Evolutionary conservation across 2,329 filamentous ascomycete genomes (phyloP).

Genomic region (Aspergillus pseudoviridinutans): DNA sequence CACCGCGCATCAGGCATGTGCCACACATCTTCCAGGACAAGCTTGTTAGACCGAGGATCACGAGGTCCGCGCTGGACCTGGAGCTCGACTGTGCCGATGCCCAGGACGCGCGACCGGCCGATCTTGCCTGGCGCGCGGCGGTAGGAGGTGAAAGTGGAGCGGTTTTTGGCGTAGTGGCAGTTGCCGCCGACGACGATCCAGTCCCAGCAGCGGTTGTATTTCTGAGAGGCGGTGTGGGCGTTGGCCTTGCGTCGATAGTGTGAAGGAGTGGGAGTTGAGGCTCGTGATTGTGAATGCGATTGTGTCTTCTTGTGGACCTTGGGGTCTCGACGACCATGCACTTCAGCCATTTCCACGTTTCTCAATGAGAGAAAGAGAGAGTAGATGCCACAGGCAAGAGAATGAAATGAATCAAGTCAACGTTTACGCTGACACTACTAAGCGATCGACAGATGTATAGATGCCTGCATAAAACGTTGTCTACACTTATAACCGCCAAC

Average conservation of each 20-base stretch:
- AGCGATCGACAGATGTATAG: not conserved
- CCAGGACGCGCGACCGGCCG: conserved; percentile 12
- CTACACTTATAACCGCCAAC: not conserved
- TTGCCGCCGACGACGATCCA: conserved; percentile 17
- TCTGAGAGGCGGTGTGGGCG: not conserved
- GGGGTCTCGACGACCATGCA: not conserved
- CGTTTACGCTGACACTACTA: not conserved
- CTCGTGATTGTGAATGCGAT: not conserved
- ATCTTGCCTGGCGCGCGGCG: conserved; percentile 17
- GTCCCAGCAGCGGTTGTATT: conserved; percentile 15
- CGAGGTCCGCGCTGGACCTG: conserved; percentile 11
- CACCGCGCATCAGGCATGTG: conserved; percentile 18
- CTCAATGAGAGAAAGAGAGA: not conserved
- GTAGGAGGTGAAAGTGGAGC: conserved; percentile 16
- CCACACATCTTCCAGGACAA: conserved; percentile 15
- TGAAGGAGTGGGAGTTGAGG: not conserved
- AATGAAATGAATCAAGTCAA: not conserved
- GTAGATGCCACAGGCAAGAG: not conserved
- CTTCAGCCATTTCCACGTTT: not conserved
- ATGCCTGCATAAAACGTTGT: not conserved
- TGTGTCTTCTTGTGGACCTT: not conserved
- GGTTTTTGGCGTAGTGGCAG: conserved; percentile 20
- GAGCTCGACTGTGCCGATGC: conserved; percentile 16
- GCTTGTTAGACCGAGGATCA: conserved; percentile 9
- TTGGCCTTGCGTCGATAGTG: not conserved